Percentiles rank a stretch among this genome's conserved stretches.
Evolutionary conservation across 192 early-diverging fungal genomes (phyloP).

Genomic region (Backusella tuberculispora): DNA sequence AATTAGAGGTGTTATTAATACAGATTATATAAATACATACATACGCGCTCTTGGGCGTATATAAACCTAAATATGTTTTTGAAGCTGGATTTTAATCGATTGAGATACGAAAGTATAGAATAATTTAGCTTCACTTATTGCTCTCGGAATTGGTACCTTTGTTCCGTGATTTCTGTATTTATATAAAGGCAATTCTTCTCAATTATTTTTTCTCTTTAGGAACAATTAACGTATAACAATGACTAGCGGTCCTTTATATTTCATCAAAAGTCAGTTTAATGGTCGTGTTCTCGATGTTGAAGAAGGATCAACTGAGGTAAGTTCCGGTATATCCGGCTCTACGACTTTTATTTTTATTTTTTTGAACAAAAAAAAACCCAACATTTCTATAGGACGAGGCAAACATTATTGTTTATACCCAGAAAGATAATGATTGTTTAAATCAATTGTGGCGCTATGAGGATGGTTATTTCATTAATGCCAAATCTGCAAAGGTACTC

Average conservation of each 20-base stretch:
- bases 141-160: background rate
- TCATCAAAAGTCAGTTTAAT: conserved; percentile 28
- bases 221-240: background rate
- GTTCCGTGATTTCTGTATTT: background rate
- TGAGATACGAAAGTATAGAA: background rate
- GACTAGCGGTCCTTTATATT: conserved; percentile 6
- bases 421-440: conserved; percentile 3
- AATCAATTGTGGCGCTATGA: conserved; percentile 29
- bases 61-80: background rate
- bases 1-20: background rate
- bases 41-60: background rate
- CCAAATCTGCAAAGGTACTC: conserved; percentile 34
- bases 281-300: conserved; percentile 35
- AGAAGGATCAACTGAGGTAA: conserved; percentile 25
- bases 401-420: conserved; percentile 27
- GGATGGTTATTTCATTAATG: conserved; percentile 29
- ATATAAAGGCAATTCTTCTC: no score
- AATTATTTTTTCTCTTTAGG: no score
- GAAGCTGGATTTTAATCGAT: conserved; percentile 1
- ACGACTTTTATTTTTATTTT: background rate
- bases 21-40: no score
- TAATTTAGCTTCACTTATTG: background rate
- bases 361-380: background rate
- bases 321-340: background rate
- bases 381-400: conserved; percentile 18